A percentile compares a stretch with the other conserved stretches of the same genome.
phyloP scores from a whole-genome alignment of 306 rosid genomes.

The Dryas alaskensis region DNA sequence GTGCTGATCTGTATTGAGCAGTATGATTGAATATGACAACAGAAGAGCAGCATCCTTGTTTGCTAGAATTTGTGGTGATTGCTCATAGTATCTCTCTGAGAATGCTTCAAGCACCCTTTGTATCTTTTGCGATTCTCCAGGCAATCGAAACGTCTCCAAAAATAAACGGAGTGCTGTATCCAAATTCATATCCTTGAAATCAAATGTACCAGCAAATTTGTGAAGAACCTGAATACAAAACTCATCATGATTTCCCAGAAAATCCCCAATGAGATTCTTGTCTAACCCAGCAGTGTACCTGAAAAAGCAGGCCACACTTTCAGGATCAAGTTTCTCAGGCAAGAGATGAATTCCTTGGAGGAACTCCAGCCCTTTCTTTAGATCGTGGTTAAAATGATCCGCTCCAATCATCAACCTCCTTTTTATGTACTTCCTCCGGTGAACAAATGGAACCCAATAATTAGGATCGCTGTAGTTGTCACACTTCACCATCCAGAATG shows the following conservation, averaged over 20 bases:
- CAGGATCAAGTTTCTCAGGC: constrained; percentile 98
- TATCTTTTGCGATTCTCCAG: constrained; percentile 98
- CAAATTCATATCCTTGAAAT: constrained; percentile 92
- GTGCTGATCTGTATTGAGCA: constrained; percentile 98
- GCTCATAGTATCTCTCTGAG: constrained; percentile 97
- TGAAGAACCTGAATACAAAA: constrained; percentile 98
- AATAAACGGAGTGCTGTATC: constrained; percentile 94
- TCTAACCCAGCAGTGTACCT: constrained; percentile 95
- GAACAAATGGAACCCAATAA: constrained; percentile 86
- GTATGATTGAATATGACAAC: constrained; percentile 77
- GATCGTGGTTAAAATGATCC: constrained; percentile 96
- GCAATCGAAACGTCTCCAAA: constrained; percentile 90
- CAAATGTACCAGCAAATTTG: constrained; percentile 96
- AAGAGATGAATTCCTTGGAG: constrained; percentile 97
- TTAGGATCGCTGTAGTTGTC: constrained; percentile 78
- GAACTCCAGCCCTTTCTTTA: constrained; percentile 94
- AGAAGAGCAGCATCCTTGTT: constrained; percentile 98
- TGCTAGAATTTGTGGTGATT: constrained; percentile 81
- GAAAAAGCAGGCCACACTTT: constrained; percentile 98
- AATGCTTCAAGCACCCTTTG: constrained; percentile 99
- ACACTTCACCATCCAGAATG: constrained; percentile 96
- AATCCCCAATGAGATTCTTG: constrained; percentile 97
- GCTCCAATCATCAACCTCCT: constrained; percentile 97
- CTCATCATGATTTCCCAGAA: constrained; percentile 91
- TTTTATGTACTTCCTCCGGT: constrained; percentile 78